Evolutionary conservation across 768 basidiomycete genomes (phyloP).

Genomic region (Boletus sp.): DNA sequence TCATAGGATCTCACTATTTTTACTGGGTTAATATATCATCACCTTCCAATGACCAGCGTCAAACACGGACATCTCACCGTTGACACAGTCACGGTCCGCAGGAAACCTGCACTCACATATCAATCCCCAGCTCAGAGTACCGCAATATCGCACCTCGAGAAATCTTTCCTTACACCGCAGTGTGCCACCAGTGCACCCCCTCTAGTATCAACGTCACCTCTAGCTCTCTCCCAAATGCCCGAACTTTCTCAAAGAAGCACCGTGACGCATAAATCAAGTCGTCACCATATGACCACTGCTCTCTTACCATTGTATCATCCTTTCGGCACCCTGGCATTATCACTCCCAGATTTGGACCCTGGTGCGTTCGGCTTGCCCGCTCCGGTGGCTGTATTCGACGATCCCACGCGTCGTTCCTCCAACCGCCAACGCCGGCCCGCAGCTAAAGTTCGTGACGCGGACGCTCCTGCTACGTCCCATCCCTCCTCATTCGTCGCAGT

Average conservation of each 20-base stretch:
- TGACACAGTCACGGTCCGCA: conserved; percentile 36
- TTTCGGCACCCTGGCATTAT: conserved; percentile 58
- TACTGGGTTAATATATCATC: conserved; percentile 7
- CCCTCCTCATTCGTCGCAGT: conserved; percentile 9
- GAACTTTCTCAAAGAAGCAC: conserved; percentile 17
- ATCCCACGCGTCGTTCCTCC: conserved; percentile 42
- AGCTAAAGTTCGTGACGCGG: conserved; percentile 50
- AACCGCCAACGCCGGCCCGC: conserved; percentile 47
- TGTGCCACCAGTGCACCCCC: conserved; percentile 13
- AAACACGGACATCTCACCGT: conserved; percentile 13
- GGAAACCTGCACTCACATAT: conserved; percentile 59
- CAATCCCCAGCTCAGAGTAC: conserved; percentile 50
- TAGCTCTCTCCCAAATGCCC: conserved; percentile 11
- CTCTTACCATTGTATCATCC: conserved; percentile 70
- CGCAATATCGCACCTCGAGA: conserved; percentile 23
- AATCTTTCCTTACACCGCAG: conserved; percentile 14
- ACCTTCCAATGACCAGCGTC: conserved; percentile 22
- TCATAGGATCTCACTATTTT: conserved; percentile 12
- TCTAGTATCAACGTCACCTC: conserved; percentile 10
- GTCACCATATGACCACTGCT: conserved; percentile 35
- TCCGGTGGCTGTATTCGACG: conserved; percentile 43
- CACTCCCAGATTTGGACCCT: conserved; percentile 64
- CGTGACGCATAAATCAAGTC: conserved; percentile 14
- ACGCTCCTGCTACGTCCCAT: conserved; percentile 28
- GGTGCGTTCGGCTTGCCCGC: conserved; percentile 53